Base-by-base conservation (phyloP, 2,329 filamentous ascomycete genomes). In the Aspergillus sp. region DNA sequence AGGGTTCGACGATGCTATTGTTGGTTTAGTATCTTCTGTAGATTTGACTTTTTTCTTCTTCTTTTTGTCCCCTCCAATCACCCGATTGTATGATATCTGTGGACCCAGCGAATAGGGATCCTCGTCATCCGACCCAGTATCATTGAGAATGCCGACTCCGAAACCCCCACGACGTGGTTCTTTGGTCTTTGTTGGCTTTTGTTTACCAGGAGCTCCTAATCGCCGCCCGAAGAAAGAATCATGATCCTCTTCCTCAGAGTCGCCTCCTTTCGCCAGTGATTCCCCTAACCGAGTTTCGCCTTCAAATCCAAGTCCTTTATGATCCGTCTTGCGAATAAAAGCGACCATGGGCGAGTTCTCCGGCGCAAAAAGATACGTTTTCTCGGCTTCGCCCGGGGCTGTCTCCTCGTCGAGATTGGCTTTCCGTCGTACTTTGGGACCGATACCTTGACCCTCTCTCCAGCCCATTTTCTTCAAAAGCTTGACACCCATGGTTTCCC, bases 21-120 rank as follows among this genome's bases (percentile, higher is more conserved):
- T 57, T 4, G 62, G 52, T 62, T 57, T 69, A 27, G 57, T 58
- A 39, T 61, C 58, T 11, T 61, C 62, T 1, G 46, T 36, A 12
- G 60, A 37, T 46, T 75, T 74, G 34, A 51, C 31, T 45, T 79
- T 81, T 59, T 85, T 83, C 56, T 79, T 86, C 62, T 88, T 90
- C 63, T 85, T 86, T 65, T 88, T 95, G 50, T 90, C 85, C 0
- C 84, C 86, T 12, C 88, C 90, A 47, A 96, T 81, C 5, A 85
- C 77, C 33, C 83, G 81, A 56, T 88, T 95, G 66, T 95, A 95
- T 9, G 85, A 88, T 62, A 96, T 94, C 53, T 83, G 85, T 0
- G 93, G 93, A 0, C 91, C 91, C 42, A 97, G 84, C 45, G 91
- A 87, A 61, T 95, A 97, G 0, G 89, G 87, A 58, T 96, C 90